Evolutionary conservation across 306 rosid species (phyloP).

Genomic region (Lablab purpureus): DNA sequence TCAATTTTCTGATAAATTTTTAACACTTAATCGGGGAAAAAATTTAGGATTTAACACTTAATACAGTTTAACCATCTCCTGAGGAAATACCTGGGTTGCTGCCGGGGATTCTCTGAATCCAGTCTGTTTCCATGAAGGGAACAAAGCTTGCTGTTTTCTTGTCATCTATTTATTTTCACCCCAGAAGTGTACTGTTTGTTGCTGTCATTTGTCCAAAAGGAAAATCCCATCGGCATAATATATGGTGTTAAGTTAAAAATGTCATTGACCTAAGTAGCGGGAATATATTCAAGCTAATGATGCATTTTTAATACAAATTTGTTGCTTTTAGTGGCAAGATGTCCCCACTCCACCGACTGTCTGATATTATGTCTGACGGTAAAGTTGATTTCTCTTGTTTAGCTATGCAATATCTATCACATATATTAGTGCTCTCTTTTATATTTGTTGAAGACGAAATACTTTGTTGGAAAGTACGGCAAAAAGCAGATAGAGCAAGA

Average conservation of each 20-base stretch:
- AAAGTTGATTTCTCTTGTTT: neutral
- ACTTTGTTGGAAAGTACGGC: neutral
- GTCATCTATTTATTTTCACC: too few relatives aligned
- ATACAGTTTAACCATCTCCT: too few relatives aligned
- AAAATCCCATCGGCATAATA: neutral
- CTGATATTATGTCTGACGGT: neutral
- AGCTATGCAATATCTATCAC: neutral
- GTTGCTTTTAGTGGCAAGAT: neutral
- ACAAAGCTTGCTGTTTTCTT: too few relatives aligned
- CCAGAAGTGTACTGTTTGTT: neutral
- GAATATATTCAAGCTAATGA: neutral
- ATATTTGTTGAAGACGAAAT: neutral
- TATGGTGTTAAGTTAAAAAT: neutral
- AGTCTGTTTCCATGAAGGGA: too few relatives aligned
- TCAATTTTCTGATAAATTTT: neutral
- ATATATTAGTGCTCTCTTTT: neutral
- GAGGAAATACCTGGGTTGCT: too few relatives aligned
- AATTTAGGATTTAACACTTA: too few relatives aligned
- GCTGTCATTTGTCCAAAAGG: neutral
- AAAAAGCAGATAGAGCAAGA: neutral
- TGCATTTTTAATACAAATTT: neutral
- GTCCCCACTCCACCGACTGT: neutral
- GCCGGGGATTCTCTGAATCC: too few relatives aligned
- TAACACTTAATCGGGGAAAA: too few relatives aligned
- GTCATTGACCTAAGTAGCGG: neutral